A percentile compares a stretch with the other conserved stretches of the same genome.
Evolutionary conservation across 371 early-diverging fungal species (phyloP).

Genomic region (Mortierella sp.): DNA sequence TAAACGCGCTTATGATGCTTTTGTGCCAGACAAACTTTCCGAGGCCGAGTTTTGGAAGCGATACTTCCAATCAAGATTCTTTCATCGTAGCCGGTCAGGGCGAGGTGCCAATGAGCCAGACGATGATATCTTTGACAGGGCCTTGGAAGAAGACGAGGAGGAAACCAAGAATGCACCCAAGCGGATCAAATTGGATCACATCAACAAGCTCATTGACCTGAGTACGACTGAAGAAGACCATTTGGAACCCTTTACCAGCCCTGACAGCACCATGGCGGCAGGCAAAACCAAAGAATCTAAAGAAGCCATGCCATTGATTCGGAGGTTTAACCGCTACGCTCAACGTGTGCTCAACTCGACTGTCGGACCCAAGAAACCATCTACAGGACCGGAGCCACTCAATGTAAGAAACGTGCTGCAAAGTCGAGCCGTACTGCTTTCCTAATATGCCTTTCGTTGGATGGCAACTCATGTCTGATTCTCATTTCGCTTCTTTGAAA

Average conservation of each 20-base stretch:
- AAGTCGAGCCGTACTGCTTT: background rate
- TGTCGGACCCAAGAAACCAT: slow-evolving; percentile 30
- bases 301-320: slow-evolving; percentile 82
- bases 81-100: slow-evolving; percentile 81
- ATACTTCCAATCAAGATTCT: slow-evolving; percentile 87
- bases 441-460: background rate
- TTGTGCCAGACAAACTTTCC: slow-evolving; percentile 85
- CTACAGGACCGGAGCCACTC: slow-evolving; percentile 15
- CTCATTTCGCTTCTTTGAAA: background rate
- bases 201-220: slow-evolving; percentile 80
- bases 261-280: slow-evolving; percentile 91
- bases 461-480: background rate
- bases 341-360: slow-evolving; percentile 75
- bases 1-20: slow-evolving; percentile 82
- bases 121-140: slow-evolving; percentile 88
- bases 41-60: slow-evolving; percentile 92
- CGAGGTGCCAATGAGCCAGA: slow-evolving; percentile 68
- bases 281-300: slow-evolving; percentile 63
- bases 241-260: slow-evolving; percentile 73
- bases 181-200: slow-evolving; percentile 60
- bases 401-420: too few species aligned
- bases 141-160: slow-evolving; percentile 84
- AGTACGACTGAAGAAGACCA: slow-evolving; percentile 86
- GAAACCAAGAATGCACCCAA: slow-evolving; percentile 62
- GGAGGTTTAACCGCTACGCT: slow-evolving; percentile 91